Evolutionary conservation across 2,329 filamentous ascomycete genomes (phyloP), one percentile per base, ranked within the genome.

Genomic region (Pseudogymnoascus sp.): DNA sequence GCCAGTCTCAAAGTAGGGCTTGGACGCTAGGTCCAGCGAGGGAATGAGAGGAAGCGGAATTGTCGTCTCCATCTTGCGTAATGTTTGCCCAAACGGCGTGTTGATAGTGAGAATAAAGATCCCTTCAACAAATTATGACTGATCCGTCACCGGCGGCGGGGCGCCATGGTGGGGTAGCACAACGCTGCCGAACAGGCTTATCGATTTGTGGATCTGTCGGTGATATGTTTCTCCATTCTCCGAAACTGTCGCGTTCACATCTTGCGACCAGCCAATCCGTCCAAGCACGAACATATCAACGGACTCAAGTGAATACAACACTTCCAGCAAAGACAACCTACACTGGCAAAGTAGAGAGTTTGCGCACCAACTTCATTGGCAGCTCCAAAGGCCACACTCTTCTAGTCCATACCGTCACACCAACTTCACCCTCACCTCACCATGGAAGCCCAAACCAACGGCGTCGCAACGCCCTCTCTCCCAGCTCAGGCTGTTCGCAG

Each of bases 1-100:
- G 62, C 84, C 84, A 50, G 11, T 35, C 61, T 81, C 77, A 31
- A 26, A 26, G 57, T 59, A 37, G 58, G 74, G 73, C 40, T 79
- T 75, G 61, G 61, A 75, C 1, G 79, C 77, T 58, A 81, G 76
- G 65, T 79, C 76, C 64, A 86, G 79, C 69, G 80, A 79, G 72
- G 85, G 76, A 63, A 87, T 76, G 69, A 87, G 86, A 24, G 84
- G 85, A 60, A 87, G 75, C 8, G 84, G 83, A 21, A 86, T 77
- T 63, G 81, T 84, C 31, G 84, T 84, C 73, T 87, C 85, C 84
- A 87, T 87, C 64, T 63, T 71, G 71, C 50, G 54, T 17, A 6
- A 17, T 37, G 35, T 37, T 37, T 37, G 35, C 35, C 35, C 11
- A 13, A 37, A 13, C n/a, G 13, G 39, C 8, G 24, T 37, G 39